Conservation (phyloP, 768 basidiomycete genomes). For the Kwoniella dejecticola region DNA sequence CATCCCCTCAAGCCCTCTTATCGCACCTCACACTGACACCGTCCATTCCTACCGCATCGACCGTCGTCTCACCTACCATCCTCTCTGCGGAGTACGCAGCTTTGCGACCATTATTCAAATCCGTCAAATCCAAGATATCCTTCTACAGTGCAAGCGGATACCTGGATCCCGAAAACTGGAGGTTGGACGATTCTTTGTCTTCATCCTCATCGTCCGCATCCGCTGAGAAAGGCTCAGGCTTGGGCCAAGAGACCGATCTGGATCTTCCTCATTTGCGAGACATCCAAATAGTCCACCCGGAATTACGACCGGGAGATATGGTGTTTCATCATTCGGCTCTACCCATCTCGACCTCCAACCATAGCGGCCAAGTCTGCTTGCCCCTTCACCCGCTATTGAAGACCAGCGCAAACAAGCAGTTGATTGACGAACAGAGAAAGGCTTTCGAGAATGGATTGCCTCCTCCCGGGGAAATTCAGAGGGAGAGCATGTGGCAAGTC, state of each 20-base stretch:
- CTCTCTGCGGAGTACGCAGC: slow-evolving; percentile 38
- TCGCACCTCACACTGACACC: slow-evolving; percentile 32
- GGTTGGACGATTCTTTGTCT: slow-evolving; percentile 17
- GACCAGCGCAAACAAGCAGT: background rate
- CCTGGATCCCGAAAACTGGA: slow-evolving; percentile 41
- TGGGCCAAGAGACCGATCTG: background rate
- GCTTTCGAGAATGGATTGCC: slow-evolving; percentile 42
- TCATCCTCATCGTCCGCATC: background rate
- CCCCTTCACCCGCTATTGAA: slow-evolving; percentile 13
- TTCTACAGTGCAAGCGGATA: slow-evolving; percentile 39
- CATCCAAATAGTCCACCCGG: slow-evolving; percentile 14
- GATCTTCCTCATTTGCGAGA: slow-evolving; percentile 33
- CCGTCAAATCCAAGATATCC: slow-evolving; percentile 31
- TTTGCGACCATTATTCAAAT: slow-evolving; percentile 40
- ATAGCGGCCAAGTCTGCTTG: slow-evolving; percentile 16
- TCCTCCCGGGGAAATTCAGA: slow-evolving; percentile 19
- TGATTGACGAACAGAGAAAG: slow-evolving; percentile 19
- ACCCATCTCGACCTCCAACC: slow-evolving; percentile 14
- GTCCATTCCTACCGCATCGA: slow-evolving; percentile 10
- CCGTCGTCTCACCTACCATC: slow-evolving; percentile 24
- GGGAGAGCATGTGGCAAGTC: slow-evolving; percentile 13
- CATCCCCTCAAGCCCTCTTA: background rate
- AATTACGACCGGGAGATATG: slow-evolving; percentile 42
- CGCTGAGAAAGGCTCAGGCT: background rate
- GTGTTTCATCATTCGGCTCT: slow-evolving; percentile 32